Evolutionary conservation across 805 yeast species (phyloP).

Genomic region (Pichia cephalocereana): DNA sequence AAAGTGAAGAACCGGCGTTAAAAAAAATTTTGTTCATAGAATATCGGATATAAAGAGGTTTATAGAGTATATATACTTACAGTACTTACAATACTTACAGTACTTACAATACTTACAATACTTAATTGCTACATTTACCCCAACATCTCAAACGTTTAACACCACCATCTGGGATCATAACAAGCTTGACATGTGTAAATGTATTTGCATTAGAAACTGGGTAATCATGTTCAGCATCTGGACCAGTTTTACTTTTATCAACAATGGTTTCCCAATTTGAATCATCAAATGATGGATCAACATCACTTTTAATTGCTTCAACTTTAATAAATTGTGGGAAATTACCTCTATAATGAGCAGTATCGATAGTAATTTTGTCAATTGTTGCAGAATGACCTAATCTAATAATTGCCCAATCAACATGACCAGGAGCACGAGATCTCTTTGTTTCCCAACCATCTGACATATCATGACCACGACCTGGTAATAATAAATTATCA

Average conservation of each 20-base stretch:
- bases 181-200: slow-evolving; percentile 64
- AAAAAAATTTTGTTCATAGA: too few relatives aligned
- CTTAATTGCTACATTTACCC: slow-evolving; percentile 35
- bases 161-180: slow-evolving; percentile 95
- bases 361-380: slow-evolving; percentile 62
- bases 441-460: slow-evolving; percentile 98
- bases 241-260: slow-evolving; percentile 61
- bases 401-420: slow-evolving; percentile 83
- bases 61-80: too few relatives aligned
- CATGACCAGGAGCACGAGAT: slow-evolving; percentile 74
- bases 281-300: slow-evolving; percentile 33
- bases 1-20: background rate
- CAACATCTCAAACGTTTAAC: slow-evolving; percentile 81
- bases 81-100: too few relatives aligned
- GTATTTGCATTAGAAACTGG: slow-evolving; percentile 23
- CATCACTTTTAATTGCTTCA: slow-evolving; percentile 42
- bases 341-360: slow-evolving; percentile 92
- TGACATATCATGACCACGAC: slow-evolving; percentile 92
- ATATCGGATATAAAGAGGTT: too few relatives aligned
- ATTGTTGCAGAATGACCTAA: slow-evolving; percentile 61
- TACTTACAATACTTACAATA: background rate
- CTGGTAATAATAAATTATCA: slow-evolving; percentile 82
- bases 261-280: slow-evolving; percentile 58
- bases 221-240: slow-evolving; percentile 71
- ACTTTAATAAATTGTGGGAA: slow-evolving; percentile 75